Conservation (phyloP, 192 early-diverging fungal species). For the Allomyces javanicus region DNA sequence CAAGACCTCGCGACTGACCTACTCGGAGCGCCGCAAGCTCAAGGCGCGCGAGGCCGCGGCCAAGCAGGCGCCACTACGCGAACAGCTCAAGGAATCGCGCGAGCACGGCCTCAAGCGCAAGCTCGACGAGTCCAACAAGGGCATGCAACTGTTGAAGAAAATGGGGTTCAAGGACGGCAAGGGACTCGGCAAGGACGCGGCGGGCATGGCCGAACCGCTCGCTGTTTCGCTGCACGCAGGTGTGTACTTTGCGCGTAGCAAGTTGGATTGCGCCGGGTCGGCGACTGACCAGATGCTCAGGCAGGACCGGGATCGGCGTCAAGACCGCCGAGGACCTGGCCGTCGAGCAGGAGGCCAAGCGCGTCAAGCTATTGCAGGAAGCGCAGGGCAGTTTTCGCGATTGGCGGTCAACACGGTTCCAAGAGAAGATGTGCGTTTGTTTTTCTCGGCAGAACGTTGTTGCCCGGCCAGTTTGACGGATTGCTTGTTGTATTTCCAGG, state of each 20-base stretch:
- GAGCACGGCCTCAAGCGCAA: background rate
- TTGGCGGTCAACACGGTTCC: background rate
- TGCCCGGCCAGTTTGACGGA: background rate
- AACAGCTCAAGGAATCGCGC: background rate
- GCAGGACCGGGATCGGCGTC: background rate
- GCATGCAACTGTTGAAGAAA: conserved; percentile 31
- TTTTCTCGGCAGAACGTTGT: no score
- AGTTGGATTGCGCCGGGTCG: no score
- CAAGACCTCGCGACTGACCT: background rate
- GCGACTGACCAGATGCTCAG: background rate
- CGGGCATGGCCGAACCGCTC: background rate
- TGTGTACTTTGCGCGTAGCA: no score
- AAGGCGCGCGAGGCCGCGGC: background rate
- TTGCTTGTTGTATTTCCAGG: background rate
- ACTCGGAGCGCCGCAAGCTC: background rate
- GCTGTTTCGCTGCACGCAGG: background rate
- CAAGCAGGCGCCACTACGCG: background rate
- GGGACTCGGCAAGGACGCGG: background rate
- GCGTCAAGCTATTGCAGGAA: background rate
- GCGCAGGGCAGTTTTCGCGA: background rate
- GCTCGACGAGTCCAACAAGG: conserved; percentile 12
- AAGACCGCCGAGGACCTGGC: background rate
- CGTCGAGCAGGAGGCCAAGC: background rate
- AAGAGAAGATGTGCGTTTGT: background rate
- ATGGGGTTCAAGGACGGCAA: conserved; percentile 33